Evolutionary conservation across 768 basidiomycete genomes (phyloP), one percentile per base, ranked within the genome.

Genomic region (Suillus plorans): DNA sequence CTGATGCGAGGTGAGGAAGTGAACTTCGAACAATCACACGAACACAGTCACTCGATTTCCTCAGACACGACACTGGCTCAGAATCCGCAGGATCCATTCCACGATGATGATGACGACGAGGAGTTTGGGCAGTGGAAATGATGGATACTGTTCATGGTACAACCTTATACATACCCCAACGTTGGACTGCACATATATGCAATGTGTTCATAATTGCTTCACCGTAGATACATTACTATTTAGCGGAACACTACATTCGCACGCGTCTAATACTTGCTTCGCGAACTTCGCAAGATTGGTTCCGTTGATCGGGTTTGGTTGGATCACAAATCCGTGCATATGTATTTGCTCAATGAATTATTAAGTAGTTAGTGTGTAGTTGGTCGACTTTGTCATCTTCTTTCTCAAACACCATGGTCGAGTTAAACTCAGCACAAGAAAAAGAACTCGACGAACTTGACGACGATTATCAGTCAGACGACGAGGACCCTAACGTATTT

Each of bases 371-470:
- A 31, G 31, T 5, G 31, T 31, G 31, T 31, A 31, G 31, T 31
- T 31, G 31, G 31, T 5, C 31, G 5, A 31, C 16, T 10, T 20
- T 56, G 37, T 57, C 56, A 55, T 12, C n/a, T 14, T 44, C 22
- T 34, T 56, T 31, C 45, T 18, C 50, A 59, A 53, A 53, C 42
- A 62, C 13, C 64, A 76, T 75, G 69, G 57, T 49, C 63, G 25
- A 63, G 25, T 42, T 69, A 12, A 63, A 39, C 64, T 63, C 70
- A 42, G 69, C 49, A 36, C 70, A 73, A 31, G 80, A 78, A 12
- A 74, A 71, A 52, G 84, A 86, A 67, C 53, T 82, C 5, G 84
- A 86, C 68, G 80, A 85, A 64, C 79, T 84, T 44, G 79, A 85
- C 34, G 78, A 80, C 12, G 76, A 79, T 14, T 79, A 77, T n/a